phyloP scores from a whole-genome alignment of 78 protist species.

The Cyanophora paradoxa region DNA sequence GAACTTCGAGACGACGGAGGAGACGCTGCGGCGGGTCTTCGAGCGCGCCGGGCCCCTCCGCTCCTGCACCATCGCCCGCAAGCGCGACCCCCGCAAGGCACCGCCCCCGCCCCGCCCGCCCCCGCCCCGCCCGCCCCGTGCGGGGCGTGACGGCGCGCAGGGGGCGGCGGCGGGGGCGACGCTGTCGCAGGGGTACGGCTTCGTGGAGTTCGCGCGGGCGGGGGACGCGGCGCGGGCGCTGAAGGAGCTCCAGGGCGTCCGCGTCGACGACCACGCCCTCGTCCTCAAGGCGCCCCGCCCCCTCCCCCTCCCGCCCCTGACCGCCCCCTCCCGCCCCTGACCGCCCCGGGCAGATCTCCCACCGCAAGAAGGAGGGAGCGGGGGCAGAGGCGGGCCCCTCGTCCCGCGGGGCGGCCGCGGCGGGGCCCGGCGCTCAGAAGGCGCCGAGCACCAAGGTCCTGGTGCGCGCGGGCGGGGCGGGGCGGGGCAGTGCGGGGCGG shows the following conservation, averaged over 20 bases:
- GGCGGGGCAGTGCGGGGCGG: not conserved
- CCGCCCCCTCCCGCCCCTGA: too few species aligned
- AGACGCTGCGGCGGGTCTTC: conserved; percentile 41
- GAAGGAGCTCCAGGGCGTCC: conserved; percentile 19
- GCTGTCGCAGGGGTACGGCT: conserved; percentile 74
- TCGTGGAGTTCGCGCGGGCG: conserved; percentile 50
- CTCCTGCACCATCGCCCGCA: not conserved
- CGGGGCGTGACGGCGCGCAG: not conserved
- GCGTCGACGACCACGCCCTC: conserved; percentile 21
- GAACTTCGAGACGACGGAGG: conserved; percentile 66
- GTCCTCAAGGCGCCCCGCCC: conserved; percentile 4
- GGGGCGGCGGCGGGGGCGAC: too few species aligned
- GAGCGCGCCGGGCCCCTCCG: not conserved
- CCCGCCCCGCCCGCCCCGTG: not conserved
- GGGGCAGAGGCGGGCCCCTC: not conserved
- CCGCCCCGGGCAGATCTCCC: too few species aligned
- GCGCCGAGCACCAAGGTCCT: not conserved
- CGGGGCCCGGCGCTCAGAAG: not conserved
- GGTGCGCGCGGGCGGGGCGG: not conserved
- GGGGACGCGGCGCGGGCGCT: conserved; percentile 35
- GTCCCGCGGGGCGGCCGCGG: not conserved
- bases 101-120: too few species aligned
- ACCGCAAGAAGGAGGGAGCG: not conserved
- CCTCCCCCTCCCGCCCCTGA: too few species aligned
- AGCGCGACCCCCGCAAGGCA: not conserved